Conservation (phyloP, 2,329 filamentous ascomycete species). For the Metarhizium anisopliae region DNA sequence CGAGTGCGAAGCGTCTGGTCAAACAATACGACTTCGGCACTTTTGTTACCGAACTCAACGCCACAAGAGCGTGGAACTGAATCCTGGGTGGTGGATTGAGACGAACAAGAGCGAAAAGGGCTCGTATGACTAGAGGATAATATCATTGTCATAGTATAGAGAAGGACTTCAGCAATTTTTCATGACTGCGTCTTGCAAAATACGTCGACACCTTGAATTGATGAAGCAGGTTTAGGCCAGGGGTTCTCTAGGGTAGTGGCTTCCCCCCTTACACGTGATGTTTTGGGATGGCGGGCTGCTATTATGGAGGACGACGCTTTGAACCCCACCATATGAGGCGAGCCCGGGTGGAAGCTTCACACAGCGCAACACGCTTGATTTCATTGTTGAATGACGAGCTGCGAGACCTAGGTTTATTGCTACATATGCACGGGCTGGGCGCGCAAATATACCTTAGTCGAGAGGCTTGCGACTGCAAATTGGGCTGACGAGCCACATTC, state of each 20-base stretch:
- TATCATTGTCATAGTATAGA: too few relatives aligned
- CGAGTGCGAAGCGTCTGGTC: too few relatives aligned
- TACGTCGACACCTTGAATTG: too few relatives aligned
- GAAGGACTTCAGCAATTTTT: too few relatives aligned
- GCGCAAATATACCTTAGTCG: not conserved
- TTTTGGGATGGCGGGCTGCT: not conserved
- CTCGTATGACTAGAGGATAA: too few relatives aligned
- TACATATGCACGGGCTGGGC: not conserved
- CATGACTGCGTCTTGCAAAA: too few relatives aligned
- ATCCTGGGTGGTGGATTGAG: too few relatives aligned
- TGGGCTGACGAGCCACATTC: not conserved
- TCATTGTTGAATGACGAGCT: not conserved
- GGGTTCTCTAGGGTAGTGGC: not conserved
- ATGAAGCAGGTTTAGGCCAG: too few relatives aligned
- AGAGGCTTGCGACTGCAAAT: not conserved
- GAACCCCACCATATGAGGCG: not conserved
- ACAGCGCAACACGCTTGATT: not conserved
- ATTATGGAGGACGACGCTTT: not conserved
- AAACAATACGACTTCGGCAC: too few relatives aligned
- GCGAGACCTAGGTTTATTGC: not conserved
- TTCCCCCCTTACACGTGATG: not conserved
- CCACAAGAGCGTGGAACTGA: too few relatives aligned
- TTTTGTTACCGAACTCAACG: too few relatives aligned
- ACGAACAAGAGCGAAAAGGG: too few relatives aligned
- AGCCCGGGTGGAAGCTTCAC: not conserved